Percentiles rank a stretch among this genome's conserved stretches.
These are phyloP conservation scores for Clarireedia homoeocarpa DNA, from an alignment of 2,329 filamentous ascomycete genomes.

Conservation along the genomic window DNA sequence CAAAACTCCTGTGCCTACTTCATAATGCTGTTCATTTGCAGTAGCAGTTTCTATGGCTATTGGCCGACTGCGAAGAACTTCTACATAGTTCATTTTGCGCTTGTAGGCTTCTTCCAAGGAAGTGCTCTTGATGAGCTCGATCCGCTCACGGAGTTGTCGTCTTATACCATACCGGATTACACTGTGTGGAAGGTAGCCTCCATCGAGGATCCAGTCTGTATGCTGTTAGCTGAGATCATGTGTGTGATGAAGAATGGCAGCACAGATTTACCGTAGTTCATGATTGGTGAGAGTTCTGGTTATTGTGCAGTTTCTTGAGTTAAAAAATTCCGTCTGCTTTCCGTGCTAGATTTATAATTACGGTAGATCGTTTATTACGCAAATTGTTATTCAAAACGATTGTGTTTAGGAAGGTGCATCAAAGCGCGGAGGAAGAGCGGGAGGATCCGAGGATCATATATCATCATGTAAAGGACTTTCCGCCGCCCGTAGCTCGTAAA, in stretches of 20 bases:
- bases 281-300: slow-evolving; percentile 5
- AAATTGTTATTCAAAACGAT: not conserved
- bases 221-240: slow-evolving; percentile 6
- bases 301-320: not conserved
- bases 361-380: not conserved
- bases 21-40: slow-evolving; percentile 65
- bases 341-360: not conserved
- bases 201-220: slow-evolving; percentile 52
- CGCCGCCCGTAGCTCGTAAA: slow-evolving; percentile 3
- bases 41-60: slow-evolving; percentile 61
- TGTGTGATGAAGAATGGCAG: not conserved
- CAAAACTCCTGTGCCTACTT: slow-evolving; percentile 60
- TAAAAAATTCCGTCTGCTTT: not conserved
- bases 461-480: not conserved
- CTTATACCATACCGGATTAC: slow-evolving; percentile 59
- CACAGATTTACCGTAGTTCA: slow-evolving; percentile 22
- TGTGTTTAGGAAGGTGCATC: not conserved
- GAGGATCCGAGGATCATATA: not conserved
- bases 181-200: slow-evolving; percentile 55
- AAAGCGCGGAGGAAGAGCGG: slow-evolving; percentile 1
- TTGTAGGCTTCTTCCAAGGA: slow-evolving; percentile 45
- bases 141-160: slow-evolving; percentile 54
- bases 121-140: slow-evolving; percentile 45
- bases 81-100: slow-evolving; percentile 57
- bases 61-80: slow-evolving; percentile 48